Base-by-base conservation (phyloP, 768 basidiomycete genomes). In the Infundibulicybe gibba region DNA sequence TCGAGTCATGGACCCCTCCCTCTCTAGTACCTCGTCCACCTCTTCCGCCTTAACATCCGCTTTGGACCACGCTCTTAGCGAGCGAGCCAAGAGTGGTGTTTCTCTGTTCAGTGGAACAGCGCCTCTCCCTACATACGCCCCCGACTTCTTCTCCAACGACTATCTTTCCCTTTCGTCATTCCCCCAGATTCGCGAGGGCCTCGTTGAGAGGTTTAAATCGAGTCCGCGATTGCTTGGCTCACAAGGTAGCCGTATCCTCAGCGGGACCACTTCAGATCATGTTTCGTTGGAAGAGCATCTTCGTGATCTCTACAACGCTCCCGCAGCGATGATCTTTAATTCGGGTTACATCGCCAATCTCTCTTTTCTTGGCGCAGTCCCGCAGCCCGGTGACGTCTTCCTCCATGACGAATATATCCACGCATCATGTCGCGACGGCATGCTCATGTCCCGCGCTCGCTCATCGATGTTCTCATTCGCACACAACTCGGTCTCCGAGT, bases 271-370 rank as follows among this genome's bases (percentile, higher is more conserved):
- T 25, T 25, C 25, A 25, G 25, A 25, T 40, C 76, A 79, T 53
- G 50, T 60, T 21, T 54, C 56, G 12, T 60, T 81, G 15, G 79
- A 80, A 54, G 42, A 47, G 14, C 65, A 71, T 6, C 60, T 78
- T 37, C 54, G 56, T 5, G 32, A 33, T 3, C 69, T 69, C 57
- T 77, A 72, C 60, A 41, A 56, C 11, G 57, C 68, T 0, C 65
- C 71, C 5, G 57, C 74, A 0, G 76, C 76, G 0, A 60, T 81
- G 9, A 60, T 81, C 1, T 77, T 79, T 64, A 72, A 69, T 53
- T 76, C 76, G 2, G 79, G 80, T 20, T 79, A 68, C 57, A 74
- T 69, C 52, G 80, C 80, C 39, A 83, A 80, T 51, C 61, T 71
- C 12, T 68, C 70, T 12, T 69, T 83, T 55, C 73, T 78, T 57